Base-by-base conservation (phyloP, 805 yeast species). In the Kuraishia piskuri region DNA sequence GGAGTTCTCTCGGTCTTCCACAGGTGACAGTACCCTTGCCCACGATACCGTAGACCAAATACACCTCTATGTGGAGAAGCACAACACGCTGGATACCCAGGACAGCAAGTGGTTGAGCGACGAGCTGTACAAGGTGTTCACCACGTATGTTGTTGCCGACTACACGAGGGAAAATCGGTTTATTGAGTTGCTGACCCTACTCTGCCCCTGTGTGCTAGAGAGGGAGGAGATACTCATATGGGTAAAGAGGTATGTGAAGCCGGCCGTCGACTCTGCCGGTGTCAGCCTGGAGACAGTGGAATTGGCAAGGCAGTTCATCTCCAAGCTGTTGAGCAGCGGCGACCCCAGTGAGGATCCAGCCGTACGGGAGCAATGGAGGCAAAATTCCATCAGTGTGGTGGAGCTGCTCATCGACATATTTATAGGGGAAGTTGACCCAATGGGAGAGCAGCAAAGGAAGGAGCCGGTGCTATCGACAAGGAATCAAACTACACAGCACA, bases 201-300 rank as follows among this genome's bases (percentile, higher is more conserved):
- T 76, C 14, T 62, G 67, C 52, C 69, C 72, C 1, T 67, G 65
- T 20, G 62, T 74, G 3, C 55, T 58, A 5, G 61, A 60, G 24
- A 60, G 61, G 10, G 64, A 66, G 10, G 73, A 69, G 44, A 62
- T 78, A 9, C 57, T 62, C 22, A 62, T 69, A 45, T 84, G 88
- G 88, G 69, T 79, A 50, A 66, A 69, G 25, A 69, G 75, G 37
- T 75, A 80, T 54, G 59, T 75, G 12, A 68, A 68, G 12, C 78
- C 80, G 0, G 82, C 86, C 0, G 67, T 82, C 2, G 84, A 83
- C 58, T 79, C 86, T 37, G 83, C 85, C 0, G 84, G 87, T 2
- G 69, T 67, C 52, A 74, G 71, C 53, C 58, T 71, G n/a, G 61
- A 60, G 7, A 68, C 77, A 1, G 75, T 70, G 1, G 55, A 57